phyloP scores from a whole-genome alignment of 2,329 filamentous ascomycete genomes.

The Aureobasidium sp. region DNA sequence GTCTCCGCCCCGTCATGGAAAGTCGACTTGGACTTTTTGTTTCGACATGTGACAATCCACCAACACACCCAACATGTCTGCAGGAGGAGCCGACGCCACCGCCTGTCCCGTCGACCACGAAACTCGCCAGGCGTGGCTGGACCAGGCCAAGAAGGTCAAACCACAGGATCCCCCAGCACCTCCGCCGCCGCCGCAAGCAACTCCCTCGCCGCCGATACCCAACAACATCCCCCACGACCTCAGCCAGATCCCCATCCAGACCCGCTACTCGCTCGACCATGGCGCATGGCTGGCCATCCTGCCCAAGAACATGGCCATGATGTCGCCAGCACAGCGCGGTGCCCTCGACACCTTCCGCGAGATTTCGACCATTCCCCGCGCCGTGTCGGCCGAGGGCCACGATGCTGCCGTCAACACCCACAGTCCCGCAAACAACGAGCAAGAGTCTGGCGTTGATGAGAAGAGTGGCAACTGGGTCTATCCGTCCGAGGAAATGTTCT shows the following conservation, averaged over 20 bases:
- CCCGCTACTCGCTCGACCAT: conserved; percentile 26
- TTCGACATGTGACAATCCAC: conserved; percentile 1
- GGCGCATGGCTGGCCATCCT: conserved; percentile 22
- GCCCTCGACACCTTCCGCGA: conserved; percentile 58
- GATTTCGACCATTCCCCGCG: conserved; percentile 63
- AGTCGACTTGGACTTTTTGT: conserved; percentile 2
- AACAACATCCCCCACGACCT: conserved; percentile 28
- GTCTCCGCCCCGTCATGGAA: neutral
- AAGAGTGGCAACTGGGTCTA: conserved; percentile 89
- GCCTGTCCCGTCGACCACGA: conserved; percentile 86
- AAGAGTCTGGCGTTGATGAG: conserved; percentile 63
- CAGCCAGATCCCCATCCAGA: conserved; percentile 14
- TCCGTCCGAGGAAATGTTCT: conserved; percentile 94
- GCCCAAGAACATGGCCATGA: conserved; percentile 18
- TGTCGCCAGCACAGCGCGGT: conserved; percentile 27
- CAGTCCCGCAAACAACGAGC: conserved; percentile 61
- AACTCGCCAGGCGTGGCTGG: conserved; percentile 78
- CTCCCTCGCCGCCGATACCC: conserved; percentile 22
- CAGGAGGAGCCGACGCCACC: neutral
- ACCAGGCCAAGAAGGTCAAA: conserved; percentile 35
- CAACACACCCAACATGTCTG: conserved; percentile 1
- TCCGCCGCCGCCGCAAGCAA: conserved; percentile 28
- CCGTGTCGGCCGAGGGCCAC: conserved; percentile 31
- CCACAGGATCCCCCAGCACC: conserved; percentile 18
- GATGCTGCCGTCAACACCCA: conserved; percentile 22